A percentile compares a stretch with the other conserved stretches of the same genome.
Conservation (phyloP, 192 early-diverging fungal species). For the Allomyces arbusculus region DNA sequence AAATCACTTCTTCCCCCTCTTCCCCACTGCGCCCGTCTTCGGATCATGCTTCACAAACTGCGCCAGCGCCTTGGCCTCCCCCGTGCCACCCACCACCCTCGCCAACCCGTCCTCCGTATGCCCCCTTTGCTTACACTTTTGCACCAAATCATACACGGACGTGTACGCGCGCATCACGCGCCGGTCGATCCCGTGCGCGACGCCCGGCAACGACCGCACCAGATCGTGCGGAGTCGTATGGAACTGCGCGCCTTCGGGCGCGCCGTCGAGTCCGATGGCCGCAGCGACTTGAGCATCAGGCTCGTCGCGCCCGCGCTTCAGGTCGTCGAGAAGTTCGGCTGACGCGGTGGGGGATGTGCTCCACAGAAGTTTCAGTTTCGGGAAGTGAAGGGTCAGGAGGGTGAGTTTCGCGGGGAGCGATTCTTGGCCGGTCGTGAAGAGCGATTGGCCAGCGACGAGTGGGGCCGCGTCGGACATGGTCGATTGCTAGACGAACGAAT, state of each 20-base stretch:
- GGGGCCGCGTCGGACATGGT: conserved; percentile 28
- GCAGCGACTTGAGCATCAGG: conserved; percentile 49
- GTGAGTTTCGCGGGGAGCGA: conserved; percentile 29
- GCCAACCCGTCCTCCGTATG: background rate
- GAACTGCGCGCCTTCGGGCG: background rate
- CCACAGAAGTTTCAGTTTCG: conserved; percentile 71
- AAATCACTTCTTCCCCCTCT: no score
- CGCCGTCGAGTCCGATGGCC: conserved; percentile 43
- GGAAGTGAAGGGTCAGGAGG: conserved; percentile 61
- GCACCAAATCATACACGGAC: background rate
- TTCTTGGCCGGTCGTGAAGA: background rate
- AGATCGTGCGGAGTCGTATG: background rate
- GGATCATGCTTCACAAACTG: background rate
- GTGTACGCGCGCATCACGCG: background rate
- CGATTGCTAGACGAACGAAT: conserved; percentile 2
- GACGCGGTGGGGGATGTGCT: conserved; percentile 64
- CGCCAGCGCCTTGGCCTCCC: background rate
- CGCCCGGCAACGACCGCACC: background rate
- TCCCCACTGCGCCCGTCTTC: no score
- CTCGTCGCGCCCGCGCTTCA: conserved; percentile 59
- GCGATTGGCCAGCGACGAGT: conserved; percentile 34
- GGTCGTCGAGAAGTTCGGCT: conserved; percentile 70
- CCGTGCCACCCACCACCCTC: background rate
- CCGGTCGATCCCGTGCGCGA: background rate
- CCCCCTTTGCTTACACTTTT: background rate